Evolutionary conservation across 2,329 filamentous ascomycete species (phyloP), one percentile per base, ranked within the genome.

Genomic region (Fusarium hainanense): DNA sequence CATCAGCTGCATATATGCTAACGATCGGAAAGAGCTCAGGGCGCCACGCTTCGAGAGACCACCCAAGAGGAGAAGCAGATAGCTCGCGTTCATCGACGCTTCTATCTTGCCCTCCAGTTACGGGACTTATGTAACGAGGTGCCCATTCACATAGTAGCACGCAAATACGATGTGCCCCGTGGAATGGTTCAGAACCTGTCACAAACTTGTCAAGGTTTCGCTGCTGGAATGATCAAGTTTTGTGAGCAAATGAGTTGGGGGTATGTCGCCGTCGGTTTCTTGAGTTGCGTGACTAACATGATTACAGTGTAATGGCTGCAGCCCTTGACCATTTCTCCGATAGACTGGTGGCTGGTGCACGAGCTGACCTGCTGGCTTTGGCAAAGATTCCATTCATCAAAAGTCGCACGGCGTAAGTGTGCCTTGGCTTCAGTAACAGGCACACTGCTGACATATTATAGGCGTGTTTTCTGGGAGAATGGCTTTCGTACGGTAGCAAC

Each of bases 161-260:
- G 84, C 18, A 93, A 92, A 75, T 94, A 93, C 75, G 86, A 88
- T 65, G 88, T 89, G 63, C 88, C 91, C 11, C 86, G 92, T 21
- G 92, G 92, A 3, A 85, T 87, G 7, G 88, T 94, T 13, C 92
- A 94, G 77, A 92, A 85, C 21, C 82, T 94, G 3, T 88, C 91
- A 4, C 91, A 93, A 72, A 91, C 89, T 2, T 93, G 92, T 70
- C 89, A 93, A 69, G 92, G 92, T 0, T 94, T 94, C 74, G 92
- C 91, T 6, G 90, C 90, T 3, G 91, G 91, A 6, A 93, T 93
- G 84, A 88, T 94, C 63, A 93, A 92, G 70, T 94, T 94, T 74
- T 94, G 92, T 75, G 85, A 93, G 70, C 85, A 88, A 20, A 93
- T 94, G 92, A 88, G 86, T 4, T 93, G 91, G 90, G 87, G 87